These are phyloP conservation scores for Patellaria atrata DNA, from an alignment of 495 filamentous ascomycete genomes.

Conservation along the genomic window DNA sequence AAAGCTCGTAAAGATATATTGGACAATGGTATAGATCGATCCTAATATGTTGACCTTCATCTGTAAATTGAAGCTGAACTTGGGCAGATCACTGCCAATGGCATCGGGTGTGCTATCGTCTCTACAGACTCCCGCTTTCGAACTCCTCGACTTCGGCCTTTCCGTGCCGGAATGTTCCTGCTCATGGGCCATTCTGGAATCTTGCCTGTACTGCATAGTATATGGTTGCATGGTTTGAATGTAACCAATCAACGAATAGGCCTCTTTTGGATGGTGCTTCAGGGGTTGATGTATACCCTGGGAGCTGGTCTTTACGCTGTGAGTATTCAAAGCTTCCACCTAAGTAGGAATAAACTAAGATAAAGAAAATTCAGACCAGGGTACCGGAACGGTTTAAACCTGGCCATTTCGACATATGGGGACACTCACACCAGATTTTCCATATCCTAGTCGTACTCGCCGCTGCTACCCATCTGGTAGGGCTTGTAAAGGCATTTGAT, in stretches of 20 bases:
- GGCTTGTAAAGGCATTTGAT: constrained; percentile 37
- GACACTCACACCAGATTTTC: constrained; percentile 69
- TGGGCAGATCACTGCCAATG: constrained; percentile 58
- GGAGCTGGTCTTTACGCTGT: constrained; percentile 76
- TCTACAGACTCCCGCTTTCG: constrained; percentile 69
- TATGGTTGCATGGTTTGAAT: constrained; percentile 43
- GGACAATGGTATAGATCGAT: constrained; percentile 67
- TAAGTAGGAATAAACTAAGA: too few relatives aligned
- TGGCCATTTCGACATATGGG: constrained; percentile 58
- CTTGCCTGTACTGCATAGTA: constrained; percentile 63
- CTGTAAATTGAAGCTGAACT: constrained; percentile 3
- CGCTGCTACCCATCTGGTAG: constrained; percentile 47
- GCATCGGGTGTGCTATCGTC: constrained; percentile 56
- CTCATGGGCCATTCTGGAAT: constrained; percentile 73
- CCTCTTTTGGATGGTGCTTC: constrained; percentile 62
- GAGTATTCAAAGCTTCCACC: too few relatives aligned
- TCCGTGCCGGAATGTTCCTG: constrained; percentile 85
- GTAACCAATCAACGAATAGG: constrained; percentile 58
- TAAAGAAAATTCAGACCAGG: constrained; percentile 14
- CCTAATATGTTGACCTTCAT: constrained; percentile 8
- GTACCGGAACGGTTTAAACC: constrained; percentile 50
- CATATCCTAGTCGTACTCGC: constrained; percentile 58
- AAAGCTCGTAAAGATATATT: constrained; percentile 49
- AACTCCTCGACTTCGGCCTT: constrained; percentile 65
- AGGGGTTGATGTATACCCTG: constrained; percentile 73